These are phyloP conservation scores for Trichoderma simmonsii DNA, from an alignment of 2,329 filamentous ascomycete genomes.

Conservation along the genomic window DNA sequence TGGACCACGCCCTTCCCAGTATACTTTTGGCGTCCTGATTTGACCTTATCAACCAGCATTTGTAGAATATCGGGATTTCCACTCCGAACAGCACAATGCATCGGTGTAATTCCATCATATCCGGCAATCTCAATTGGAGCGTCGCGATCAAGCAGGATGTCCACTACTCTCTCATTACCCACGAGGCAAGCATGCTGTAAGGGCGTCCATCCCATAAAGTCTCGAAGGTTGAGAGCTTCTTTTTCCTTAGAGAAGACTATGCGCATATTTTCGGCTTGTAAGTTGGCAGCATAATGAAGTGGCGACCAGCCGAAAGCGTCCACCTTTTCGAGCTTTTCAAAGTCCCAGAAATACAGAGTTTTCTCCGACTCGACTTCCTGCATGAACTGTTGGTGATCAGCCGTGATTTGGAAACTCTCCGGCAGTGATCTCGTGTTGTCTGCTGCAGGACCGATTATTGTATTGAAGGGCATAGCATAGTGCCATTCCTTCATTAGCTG, in stretches of 20 bases:
- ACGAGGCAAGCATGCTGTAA: slow-evolving; percentile 3
- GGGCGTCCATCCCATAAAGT: slow-evolving; percentile 3
- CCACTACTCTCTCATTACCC: not conserved
- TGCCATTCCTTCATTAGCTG: too few species aligned
- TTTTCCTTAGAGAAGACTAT: not conserved
- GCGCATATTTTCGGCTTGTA: not conserved
- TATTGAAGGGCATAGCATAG: not conserved
- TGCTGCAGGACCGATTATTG: not conserved
- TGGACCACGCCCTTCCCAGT: not conserved
- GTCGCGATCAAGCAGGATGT: not conserved
- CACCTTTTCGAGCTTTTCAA: not conserved
- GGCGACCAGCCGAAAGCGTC: slow-evolving; percentile 3
- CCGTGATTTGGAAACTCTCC: not conserved
- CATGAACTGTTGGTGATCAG: not conserved
- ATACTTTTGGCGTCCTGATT: not conserved
- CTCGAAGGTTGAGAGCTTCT: not conserved
- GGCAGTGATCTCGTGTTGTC: not conserved
- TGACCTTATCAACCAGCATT: not conserved
- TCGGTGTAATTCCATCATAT: not conserved
- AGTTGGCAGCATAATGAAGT: slow-evolving; percentile 10
- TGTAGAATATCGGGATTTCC: not conserved
- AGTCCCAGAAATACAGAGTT: not conserved
- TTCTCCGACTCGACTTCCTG: not conserved
- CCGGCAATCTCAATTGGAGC: not conserved
- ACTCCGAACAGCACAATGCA: slow-evolving; percentile 9